A percentile compares a stretch with the other conserved stretches of the same genome.
Evolutionary conservation across 805 yeast genomes (phyloP).

Genomic region (Kazachstania kunashirensis): DNA sequence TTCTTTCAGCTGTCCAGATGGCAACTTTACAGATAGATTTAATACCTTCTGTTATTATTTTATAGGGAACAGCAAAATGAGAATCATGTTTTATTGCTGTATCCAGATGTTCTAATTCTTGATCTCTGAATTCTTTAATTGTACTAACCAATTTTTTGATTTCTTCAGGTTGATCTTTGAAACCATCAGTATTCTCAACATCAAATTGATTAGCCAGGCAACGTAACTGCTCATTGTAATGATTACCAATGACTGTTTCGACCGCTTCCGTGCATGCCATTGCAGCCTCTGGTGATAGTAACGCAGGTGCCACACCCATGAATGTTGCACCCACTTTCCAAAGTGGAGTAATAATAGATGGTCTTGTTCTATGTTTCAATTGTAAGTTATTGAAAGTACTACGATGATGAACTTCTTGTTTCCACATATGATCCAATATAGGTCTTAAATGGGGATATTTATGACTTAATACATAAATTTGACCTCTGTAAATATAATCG

Average conservation of each 20-base stretch:
- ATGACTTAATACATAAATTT: conserved; percentile 61
- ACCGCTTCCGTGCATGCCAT: conserved; percentile 99
- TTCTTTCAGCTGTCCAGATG: conserved; percentile 80
- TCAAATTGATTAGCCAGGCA: conserved; percentile 59
- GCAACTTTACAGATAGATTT: conserved; percentile 80
- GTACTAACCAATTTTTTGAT: conserved; percentile 46
- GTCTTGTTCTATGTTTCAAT: conserved; percentile 70
- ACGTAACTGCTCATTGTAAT: conserved; percentile 84
- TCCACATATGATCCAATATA: conserved; percentile 92
- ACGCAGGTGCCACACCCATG: conserved; percentile 79
- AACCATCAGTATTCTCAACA: conserved; percentile 30
- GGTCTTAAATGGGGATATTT: conserved; percentile 71
- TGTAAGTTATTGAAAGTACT: conserved; percentile 74
- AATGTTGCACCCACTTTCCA: conserved; percentile 90
- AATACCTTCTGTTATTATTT: conserved; percentile 78
- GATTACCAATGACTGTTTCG: conserved; percentile 95
- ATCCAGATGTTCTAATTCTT: conserved; percentile 88
- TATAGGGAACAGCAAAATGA: conserved; percentile 85
- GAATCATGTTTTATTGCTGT: conserved; percentile 92
- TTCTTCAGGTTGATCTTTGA: conserved; percentile 37
- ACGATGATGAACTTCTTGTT: conserved; percentile 89
- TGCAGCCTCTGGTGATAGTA: conserved; percentile 87
- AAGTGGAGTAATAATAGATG: conserved; percentile 80
- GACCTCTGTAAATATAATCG: conserved; percentile 85
- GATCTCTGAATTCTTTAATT: conserved; percentile 77